A percentile compares a stretch with the other conserved stretches of the same genome.
Evolutionary conservation across 306 rosid species (phyloP).

Genomic region (Begonia masoniana): DNA sequence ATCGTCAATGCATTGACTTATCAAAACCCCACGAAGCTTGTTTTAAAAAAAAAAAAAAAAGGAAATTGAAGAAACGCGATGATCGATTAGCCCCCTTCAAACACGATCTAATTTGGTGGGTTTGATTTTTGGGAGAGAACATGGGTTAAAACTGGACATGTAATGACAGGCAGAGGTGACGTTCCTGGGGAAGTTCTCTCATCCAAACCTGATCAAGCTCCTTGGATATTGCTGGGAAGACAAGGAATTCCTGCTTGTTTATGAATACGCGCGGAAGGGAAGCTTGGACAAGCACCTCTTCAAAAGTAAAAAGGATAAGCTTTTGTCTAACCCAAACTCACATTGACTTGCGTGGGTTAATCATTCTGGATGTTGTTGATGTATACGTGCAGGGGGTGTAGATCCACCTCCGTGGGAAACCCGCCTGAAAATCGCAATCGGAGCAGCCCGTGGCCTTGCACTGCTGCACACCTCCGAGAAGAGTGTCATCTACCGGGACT

Average conservation of each 20-base stretch:
- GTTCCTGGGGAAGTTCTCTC: conserved; percentile 65
- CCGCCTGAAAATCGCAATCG: conserved; percentile 65
- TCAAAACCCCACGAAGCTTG: no score
- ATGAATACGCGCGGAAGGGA: conserved; percentile 66
- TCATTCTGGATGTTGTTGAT: no score
- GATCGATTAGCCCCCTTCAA: no score
- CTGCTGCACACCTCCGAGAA: conserved; percentile 56
- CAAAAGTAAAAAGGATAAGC: conserved; percentile 25
- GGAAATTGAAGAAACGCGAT: no score
- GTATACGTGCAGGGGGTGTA: conserved; percentile 23
- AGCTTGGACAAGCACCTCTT: conserved; percentile 89
- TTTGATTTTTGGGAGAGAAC: no score
- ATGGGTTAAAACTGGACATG: no score
- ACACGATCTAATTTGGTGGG: no score
- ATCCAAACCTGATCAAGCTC: conserved; percentile 68
- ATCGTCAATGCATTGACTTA: no score
- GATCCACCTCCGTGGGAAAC: conserved; percentile 60
- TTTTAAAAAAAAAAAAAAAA: no score
- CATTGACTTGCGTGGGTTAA: no score
- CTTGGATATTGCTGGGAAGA: conserved; percentile 76
- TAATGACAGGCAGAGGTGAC: conserved; percentile 60
- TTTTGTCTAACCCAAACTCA: no score
- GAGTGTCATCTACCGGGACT: conserved; percentile 68
- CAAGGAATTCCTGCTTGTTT: conserved; percentile 44
- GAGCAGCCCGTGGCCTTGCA: conserved; percentile 64